Evolutionary conservation across 1,284 basidiomycete genomes (phyloP).

Genomic region (Takashimella koratensis): DNA sequence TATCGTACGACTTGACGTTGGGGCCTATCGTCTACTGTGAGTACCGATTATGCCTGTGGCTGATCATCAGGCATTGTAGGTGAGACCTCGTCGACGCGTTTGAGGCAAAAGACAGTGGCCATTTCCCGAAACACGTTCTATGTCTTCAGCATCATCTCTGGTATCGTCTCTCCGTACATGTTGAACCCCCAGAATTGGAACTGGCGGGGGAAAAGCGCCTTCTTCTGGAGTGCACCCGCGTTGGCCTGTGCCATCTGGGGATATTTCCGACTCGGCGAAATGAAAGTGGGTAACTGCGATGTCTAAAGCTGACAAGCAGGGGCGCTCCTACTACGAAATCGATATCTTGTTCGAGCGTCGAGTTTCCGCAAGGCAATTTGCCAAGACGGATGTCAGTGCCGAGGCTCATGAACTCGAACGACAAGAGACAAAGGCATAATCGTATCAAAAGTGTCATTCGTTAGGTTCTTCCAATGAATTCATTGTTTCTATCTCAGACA

Average conservation of each 20-base stretch:
- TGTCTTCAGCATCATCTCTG: conserved; percentile 7
- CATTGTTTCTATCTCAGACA: no score
- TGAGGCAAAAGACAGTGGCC: conserved; percentile 52
- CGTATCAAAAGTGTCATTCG: no score
- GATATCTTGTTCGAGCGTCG: conserved; percentile 46
- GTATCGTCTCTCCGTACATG: conserved; percentile 18
- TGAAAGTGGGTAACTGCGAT: no score
- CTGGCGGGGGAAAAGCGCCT: conserved; percentile 35
- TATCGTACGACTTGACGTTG: conserved; percentile 27
- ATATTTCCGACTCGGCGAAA: conserved; percentile 28
- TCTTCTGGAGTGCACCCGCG: conserved; percentile 47
- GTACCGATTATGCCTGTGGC: no score
- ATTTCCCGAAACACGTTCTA: conserved; percentile 20
- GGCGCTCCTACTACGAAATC: conserved; percentile 46
- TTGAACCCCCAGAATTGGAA: conserved; percentile 19
- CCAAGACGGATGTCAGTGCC: conserved; percentile 34
- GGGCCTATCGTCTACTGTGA: conserved; percentile 41
- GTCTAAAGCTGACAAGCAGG: conserved; percentile 50
- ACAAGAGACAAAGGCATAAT: no score
- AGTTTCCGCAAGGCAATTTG: conserved; percentile 43
- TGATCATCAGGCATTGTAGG: no score
- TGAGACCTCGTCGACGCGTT: conserved; percentile 46
- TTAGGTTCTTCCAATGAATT: no score
- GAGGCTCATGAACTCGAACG: no score
- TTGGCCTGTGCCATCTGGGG: conserved; percentile 11